These are phyloP conservation scores for Trypanosoma scelopori DNA, from an alignment of 208 protist genomes.

Conservation along the genomic window DNA sequence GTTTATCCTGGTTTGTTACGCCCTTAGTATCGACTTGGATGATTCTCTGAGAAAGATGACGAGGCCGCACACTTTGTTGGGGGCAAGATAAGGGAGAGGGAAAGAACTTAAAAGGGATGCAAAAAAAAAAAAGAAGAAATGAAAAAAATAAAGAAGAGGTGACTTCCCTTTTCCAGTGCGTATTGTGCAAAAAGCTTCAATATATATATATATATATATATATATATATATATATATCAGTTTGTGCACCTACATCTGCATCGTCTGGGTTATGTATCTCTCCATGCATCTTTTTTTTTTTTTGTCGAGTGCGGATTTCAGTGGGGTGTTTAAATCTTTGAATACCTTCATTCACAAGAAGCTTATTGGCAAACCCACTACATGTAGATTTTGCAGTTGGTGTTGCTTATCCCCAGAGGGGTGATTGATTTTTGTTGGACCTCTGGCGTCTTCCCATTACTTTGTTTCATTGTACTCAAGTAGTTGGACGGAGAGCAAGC, in stretches of 20 bases:
- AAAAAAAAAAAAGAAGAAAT: conserved; percentile 4
- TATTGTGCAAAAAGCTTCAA: neutral
- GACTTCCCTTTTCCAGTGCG: neutral
- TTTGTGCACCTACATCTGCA: neutral
- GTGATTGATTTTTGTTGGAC: neutral
- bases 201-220: conserved; percentile 3
- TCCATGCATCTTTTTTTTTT: neutral
- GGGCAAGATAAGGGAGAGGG: neutral
- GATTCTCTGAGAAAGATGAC: neutral
- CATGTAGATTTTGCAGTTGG: neutral
- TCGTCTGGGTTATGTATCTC: neutral
- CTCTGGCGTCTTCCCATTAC: conserved; percentile 2
- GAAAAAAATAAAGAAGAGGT: neutral
- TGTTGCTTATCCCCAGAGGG: neutral
- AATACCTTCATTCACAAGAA: neutral
- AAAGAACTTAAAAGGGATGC: neutral
- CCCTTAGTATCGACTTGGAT: neutral
- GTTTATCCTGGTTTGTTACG: neutral
- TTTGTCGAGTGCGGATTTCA: conserved; percentile 8
- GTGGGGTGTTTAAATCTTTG: neutral
- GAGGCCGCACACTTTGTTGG: neutral
- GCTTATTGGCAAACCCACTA: conserved; percentile 1
- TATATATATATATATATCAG: neutral
- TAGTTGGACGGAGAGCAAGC: neutral
- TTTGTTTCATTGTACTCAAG: conserved; percentile 11